These are phyloP conservation scores for Carex myosuroides DNA, from an alignment of 176 grass and related monocot genomes.

Conservation along the genomic window DNA sequence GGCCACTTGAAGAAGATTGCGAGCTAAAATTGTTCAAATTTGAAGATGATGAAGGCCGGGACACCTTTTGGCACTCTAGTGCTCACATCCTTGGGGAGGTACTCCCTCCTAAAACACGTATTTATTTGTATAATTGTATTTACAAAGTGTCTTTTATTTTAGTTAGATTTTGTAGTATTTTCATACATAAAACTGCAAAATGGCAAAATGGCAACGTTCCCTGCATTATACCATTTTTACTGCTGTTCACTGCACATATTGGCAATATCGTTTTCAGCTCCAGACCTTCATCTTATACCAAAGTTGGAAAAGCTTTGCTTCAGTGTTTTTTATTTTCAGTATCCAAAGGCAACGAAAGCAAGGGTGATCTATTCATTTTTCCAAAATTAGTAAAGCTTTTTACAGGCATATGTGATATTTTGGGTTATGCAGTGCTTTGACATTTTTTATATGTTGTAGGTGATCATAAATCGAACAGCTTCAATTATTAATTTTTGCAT, in stretches of 20 bases:
- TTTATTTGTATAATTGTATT: constrained; percentile 3
- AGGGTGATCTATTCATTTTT: neutral
- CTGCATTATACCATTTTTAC: neutral
- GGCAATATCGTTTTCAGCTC: neutral
- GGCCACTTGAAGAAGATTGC: constrained; percentile 77
- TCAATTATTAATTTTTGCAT: neutral
- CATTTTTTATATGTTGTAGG: neutral
- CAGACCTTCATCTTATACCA: neutral
- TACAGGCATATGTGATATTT: neutral
- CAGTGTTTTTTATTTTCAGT: neutral
- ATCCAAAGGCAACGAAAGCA: neutral
- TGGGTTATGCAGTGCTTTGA: neutral
- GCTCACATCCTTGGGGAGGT: constrained; percentile 99
- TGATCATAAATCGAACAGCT: neutral
- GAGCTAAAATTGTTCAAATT: constrained; percentile 89
- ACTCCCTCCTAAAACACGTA: constrained; percentile 11
- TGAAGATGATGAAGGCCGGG: constrained; percentile 81
- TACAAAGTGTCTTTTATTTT: neutral
- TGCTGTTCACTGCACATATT: neutral
- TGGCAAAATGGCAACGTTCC: neutral
- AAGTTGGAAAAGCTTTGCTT: neutral
- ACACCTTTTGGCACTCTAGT: constrained; percentile 98
- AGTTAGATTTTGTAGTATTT: constrained; percentile 5
- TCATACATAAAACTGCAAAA: constrained; percentile 17
- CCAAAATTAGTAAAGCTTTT: neutral